Percentiles rank a stretch among this genome's conserved stretches.
Evolutionary conservation across 148 eudicot genomes (phyloP).

Genomic region (Heliamphora exappendiculata): DNA sequence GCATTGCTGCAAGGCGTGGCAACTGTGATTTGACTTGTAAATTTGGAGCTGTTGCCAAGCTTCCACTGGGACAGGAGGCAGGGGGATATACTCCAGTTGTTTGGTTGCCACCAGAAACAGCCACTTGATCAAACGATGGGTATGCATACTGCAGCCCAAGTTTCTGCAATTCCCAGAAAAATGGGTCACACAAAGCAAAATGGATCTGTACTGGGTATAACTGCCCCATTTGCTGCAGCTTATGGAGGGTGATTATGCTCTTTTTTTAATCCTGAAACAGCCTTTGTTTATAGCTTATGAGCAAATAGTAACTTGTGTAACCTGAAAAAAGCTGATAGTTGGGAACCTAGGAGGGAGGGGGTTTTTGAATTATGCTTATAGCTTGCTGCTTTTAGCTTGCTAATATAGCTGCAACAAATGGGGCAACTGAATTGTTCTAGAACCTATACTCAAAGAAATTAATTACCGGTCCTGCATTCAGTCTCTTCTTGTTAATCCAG

Average conservation of each 20-base stretch:
- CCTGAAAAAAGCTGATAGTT: too few relatives aligned
- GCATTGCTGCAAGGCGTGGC: conserved; percentile 25
- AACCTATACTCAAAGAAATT: conserved; percentile 35
- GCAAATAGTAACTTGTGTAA: too few relatives aligned
- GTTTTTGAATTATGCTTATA: too few relatives aligned
- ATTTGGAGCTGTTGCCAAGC: conserved; percentile 25
- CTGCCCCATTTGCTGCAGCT: too few relatives aligned
- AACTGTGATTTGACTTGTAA: conserved; percentile 35
- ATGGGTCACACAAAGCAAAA: neutral
- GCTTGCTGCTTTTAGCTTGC: too few relatives aligned
- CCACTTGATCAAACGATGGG: conserved; percentile 24
- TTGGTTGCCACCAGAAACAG: conserved; percentile 29
- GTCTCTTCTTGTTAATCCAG: conserved; percentile 54
- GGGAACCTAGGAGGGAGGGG: too few relatives aligned
- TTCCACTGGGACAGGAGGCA: conserved; percentile 27
- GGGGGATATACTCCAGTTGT: conserved; percentile 23
- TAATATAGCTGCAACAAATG: neutral
- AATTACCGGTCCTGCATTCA: conserved; percentile 57
- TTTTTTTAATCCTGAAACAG: too few relatives aligned
- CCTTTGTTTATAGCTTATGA: too few relatives aligned
- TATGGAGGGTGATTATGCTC: too few relatives aligned
- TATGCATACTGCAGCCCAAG: conserved; percentile 34
- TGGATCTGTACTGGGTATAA: too few relatives aligned
- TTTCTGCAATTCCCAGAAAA: conserved; percentile 11
- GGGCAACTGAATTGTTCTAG: conserved; percentile 10